A percentile compares a stretch with the other conserved stretches of the same genome.
Evolutionary conservation across 768 basidiomycete genomes (phyloP).

Genomic region (Boletus insuetus): DNA sequence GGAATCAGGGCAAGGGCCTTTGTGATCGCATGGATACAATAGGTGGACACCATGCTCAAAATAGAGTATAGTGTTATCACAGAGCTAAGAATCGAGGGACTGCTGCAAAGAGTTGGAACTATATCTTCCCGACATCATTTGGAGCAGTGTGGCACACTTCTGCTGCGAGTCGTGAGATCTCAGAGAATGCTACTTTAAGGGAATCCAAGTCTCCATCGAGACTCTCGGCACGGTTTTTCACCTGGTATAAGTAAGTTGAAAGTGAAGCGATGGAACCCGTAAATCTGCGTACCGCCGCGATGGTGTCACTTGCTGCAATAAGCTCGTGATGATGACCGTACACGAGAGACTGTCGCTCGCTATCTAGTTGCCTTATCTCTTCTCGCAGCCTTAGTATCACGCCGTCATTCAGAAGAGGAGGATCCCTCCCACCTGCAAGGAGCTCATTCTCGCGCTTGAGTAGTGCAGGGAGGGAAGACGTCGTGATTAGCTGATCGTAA

Average conservation of each 20-base stretch:
- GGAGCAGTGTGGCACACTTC: conserved; percentile 43
- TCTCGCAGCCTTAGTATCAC: conserved; percentile 5
- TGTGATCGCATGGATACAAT: too few relatives aligned
- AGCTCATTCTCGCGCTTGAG: conserved; percentile 84
- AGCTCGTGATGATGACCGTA: conserved; percentile 96
- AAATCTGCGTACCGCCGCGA: conserved; percentile 60
- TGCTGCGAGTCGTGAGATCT: conserved; percentile 75
- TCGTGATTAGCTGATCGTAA: conserved; percentile 84
- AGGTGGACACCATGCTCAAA: too few relatives aligned
- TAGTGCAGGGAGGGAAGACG: conserved; percentile 67
- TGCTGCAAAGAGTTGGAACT: not conserved
- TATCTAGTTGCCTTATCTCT: conserved; percentile 88
- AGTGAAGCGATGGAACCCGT: not conserved
- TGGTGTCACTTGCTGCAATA: conserved; percentile 90
- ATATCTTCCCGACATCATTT: not conserved
- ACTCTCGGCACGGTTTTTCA: conserved; percentile 84
- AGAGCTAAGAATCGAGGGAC: too few relatives aligned
- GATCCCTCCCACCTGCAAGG: conserved; percentile 52
- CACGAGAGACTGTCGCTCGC: conserved; percentile 86
- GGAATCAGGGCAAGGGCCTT: too few relatives aligned
- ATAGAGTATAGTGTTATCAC: too few relatives aligned
- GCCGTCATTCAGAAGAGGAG: not conserved
- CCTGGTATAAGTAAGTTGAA: conserved; percentile 43
- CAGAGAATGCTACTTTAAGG: conserved; percentile 77
- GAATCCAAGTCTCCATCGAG: conserved; percentile 83